Conservation (phyloP, 1,139 yeast species). For the Yamadazyma friedrichii region DNA sequence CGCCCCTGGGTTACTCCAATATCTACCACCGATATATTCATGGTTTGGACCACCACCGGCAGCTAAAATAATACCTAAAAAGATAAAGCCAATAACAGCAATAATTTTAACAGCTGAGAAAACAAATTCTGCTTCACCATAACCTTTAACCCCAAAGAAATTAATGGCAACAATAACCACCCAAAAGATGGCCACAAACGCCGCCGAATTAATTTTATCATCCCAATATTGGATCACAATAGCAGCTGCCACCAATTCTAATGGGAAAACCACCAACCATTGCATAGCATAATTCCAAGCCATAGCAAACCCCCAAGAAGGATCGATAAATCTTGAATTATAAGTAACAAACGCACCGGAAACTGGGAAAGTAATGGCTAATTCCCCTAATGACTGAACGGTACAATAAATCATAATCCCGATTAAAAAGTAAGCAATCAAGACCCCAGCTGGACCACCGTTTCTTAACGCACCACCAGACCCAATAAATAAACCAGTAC, state of each 20-base stretch:
- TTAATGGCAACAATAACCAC: slow-evolving; percentile 55
- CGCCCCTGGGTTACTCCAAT: slow-evolving; percentile 66
- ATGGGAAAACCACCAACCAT: slow-evolving; percentile 70
- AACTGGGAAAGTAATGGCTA: slow-evolving; percentile 70
- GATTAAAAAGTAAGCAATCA: slow-evolving; percentile 56
- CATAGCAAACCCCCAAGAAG: slow-evolving; percentile 77
- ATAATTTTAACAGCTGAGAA: slow-evolving; percentile 60
- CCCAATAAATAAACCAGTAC: slow-evolving; percentile 61
- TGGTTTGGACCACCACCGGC: slow-evolving; percentile 59
- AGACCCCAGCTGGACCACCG: slow-evolving; percentile 78
- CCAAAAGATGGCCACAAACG: slow-evolving; percentile 69
- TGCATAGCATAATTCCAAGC: slow-evolving; percentile 73
- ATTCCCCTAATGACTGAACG: slow-evolving; percentile 70
- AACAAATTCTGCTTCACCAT: slow-evolving; percentile 69
- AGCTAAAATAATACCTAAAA: slow-evolving; percentile 66
- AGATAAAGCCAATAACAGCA: slow-evolving; percentile 66
- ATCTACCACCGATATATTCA: slow-evolving; percentile 55
- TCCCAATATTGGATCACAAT: slow-evolving; percentile 72
- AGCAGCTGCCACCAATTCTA: slow-evolving; percentile 75
- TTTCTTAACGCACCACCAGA: slow-evolving; percentile 51
- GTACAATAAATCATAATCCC: slow-evolving; percentile 57
- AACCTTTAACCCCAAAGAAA: slow-evolving; percentile 64
- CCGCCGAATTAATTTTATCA: slow-evolving; percentile 53
- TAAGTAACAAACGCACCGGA: slow-evolving; percentile 73
- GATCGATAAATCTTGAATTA: slow-evolving; percentile 65